Conservation (phyloP, 192 early-diverging fungal species). For the Coemansia biformis region DNA sequence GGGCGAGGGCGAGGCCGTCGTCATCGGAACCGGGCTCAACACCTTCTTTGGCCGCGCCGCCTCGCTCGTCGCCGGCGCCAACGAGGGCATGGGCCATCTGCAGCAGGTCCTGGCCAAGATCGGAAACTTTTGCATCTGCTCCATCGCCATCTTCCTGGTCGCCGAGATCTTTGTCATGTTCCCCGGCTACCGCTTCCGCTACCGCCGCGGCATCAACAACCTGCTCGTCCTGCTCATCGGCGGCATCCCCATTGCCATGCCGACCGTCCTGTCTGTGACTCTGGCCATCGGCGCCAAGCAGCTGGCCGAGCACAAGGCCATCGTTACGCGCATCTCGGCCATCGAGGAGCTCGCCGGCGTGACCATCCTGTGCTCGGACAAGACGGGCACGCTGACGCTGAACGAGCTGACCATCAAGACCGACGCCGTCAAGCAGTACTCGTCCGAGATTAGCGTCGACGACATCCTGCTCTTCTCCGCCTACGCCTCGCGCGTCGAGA, state of each 20-base stretch:
- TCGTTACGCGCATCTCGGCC: slow-evolving; percentile 91
- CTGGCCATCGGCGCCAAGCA: slow-evolving; percentile 89
- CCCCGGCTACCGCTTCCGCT: slow-evolving; percentile 58
- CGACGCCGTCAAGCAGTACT: slow-evolving; percentile 67
- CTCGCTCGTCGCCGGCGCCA: slow-evolving; percentile 84
- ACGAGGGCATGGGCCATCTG: slow-evolving; percentile 91
- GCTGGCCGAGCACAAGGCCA: slow-evolving; percentile 83
- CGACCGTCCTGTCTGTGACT: slow-evolving; percentile 88
- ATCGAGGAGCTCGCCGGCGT: slow-evolving; percentile 90
- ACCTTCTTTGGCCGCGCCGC: slow-evolving; percentile 97
- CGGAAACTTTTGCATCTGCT: slow-evolving; percentile 77
- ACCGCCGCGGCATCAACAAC: slow-evolving; percentile 75
- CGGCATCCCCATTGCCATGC: slow-evolving; percentile 88
- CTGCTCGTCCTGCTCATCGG: slow-evolving; percentile 88
- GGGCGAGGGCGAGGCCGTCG: slow-evolving; percentile 86
- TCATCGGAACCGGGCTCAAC: slow-evolving; percentile 84
- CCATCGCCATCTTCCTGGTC: slow-evolving; percentile 77
- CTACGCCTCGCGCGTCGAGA: slow-evolving; percentile 65
- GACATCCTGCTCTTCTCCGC: slow-evolving; percentile 79
- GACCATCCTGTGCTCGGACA: slow-evolving; percentile 74
- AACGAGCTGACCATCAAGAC: slow-evolving; percentile 89
- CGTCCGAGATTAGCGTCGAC: slow-evolving; percentile 62
- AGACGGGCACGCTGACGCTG: slow-evolving; percentile 86
- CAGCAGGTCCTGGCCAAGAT: slow-evolving; percentile 91
- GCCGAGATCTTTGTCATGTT: slow-evolving; percentile 62